Base-by-base conservation (phyloP, 1,284 basidiomycete genomes). In the Xanthoconium separans region DNA sequence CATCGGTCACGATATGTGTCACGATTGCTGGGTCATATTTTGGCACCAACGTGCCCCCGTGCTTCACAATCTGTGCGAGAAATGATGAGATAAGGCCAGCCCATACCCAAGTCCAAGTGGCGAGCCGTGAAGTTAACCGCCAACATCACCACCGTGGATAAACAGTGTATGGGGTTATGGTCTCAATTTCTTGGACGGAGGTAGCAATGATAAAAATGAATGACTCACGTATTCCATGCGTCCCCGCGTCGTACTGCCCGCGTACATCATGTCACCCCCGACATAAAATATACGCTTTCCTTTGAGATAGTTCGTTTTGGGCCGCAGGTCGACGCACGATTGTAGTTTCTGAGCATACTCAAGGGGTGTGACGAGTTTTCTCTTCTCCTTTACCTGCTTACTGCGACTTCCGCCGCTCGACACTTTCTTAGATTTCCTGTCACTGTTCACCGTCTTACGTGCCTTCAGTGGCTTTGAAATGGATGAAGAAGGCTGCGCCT, bases 1-100 rank as follows among this genome's bases (percentile, higher is more conserved):
- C 68, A 48, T 82, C 80, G 5, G 81, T 81, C 34, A 89, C 73
- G 50, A 90, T 83, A 62, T 88, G 84, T 2, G 87, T 88, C 22
- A 84, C 78, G 9, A 67, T 57, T 5, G 63, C 56, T 1, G 79
- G 71, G 55, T 89, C 81, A 60, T 79, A 90, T 36, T 62, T 71
- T 3, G 84, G 76, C 40, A 81, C 65, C 10, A 88, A 68, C 16
- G 70, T 78, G 31, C 79, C 87, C 16, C 87, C 86, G 56, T 80
- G 70, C 58, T 73, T 74, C 40, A 82, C 69, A 34, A 89, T 79
- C 86, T 89, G 50, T 52, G 24, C 10, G 30, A 34, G 36, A 30
- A 48, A 50, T 3, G 29, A 15, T 61, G 15, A 60, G 54, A 51
- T 6, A n/a, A 34, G 16, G 12, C 22, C 33, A 34, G 15, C 3